Base-by-base conservation (phyloP, 2,329 filamentous ascomycete species). In the Amauroascus verrucosus region DNA sequence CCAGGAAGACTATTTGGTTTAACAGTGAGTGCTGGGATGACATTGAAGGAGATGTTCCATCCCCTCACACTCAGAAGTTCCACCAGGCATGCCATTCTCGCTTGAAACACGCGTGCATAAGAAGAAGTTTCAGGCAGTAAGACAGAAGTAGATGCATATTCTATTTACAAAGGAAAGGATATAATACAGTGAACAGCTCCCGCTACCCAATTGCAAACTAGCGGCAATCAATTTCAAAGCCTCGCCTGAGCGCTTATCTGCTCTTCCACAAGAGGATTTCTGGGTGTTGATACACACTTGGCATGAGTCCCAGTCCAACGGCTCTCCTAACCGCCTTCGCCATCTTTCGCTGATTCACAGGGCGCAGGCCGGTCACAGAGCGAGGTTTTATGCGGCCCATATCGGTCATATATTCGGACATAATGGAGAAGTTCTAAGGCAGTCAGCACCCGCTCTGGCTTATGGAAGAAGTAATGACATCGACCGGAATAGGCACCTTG, bases 301-400 rank as follows among this genome's bases (percentile, higher is more conserved):
- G 93, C 78, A 97, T 89, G 56, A 97, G 75, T 14, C 93, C 93
- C 65, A 96, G 78, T 1, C 90, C 93, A 63, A 97, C 84, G 18
- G 87, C 85, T 62, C 93, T 80, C 60, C 93, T 78, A 63, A 98
- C 86, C 51, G 94, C 91, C 76, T 94, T 96, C 57, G 91, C 86
- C 66, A 98, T 82, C 72, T 85, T 89, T 61, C 93, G 80, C 75
- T 98, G 93, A 75, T 97, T 97, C 60, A 87, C 85, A 2, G 86
- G 86, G 54, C 88, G 80, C 57, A 98, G 75, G 13, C 88, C 88
- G 0, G 90, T 97, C 22, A 83, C 75, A 5, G 69, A 77, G n/a
- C 80, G 77, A 67, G 85, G 82, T 72, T 82, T 86, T 68, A 98
- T 96, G 56, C 89, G 82, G 48, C 91, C 93, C 73, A 88, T 86